Evolutionary conservation across 2,329 filamentous ascomycete genomes (phyloP).

Genomic region (Nannizziopsis arthrosporioides): DNA sequence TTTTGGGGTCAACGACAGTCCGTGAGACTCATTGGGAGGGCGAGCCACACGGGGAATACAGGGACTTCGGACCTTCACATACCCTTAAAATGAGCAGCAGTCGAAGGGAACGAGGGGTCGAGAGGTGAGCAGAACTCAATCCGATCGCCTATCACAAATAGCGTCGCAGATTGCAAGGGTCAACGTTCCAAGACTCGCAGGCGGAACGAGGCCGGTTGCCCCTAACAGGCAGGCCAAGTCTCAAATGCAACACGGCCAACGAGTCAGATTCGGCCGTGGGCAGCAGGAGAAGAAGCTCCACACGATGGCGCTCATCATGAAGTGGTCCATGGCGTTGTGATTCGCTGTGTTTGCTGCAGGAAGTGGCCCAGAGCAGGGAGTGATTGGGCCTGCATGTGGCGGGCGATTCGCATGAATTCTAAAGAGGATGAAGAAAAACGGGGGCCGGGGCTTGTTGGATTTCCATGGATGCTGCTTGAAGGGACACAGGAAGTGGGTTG

Average conservation of each 20-base stretch:
- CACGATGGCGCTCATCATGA: neutral
- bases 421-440: neutral
- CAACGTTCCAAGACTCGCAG: slow-evolving; percentile 5
- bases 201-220: slow-evolving; percentile 1
- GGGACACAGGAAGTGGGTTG: too few relatives aligned
- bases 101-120: slow-evolving; percentile 1
- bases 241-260: slow-evolving; percentile 10
- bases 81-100: slow-evolving; percentile 5
- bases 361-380: neutral
- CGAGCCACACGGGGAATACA: slow-evolving; percentile 2
- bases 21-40: neutral
- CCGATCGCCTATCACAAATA: slow-evolving; percentile 5
- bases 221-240: slow-evolving; percentile 9
- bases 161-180: slow-evolving; percentile 10
- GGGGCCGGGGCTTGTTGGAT: neutral
- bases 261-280: slow-evolving; percentile 4
- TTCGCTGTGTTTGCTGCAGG: slow-evolving; percentile 3
- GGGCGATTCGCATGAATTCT: neutral
- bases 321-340: neutral
- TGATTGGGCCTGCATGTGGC: slow-evolving; percentile 2
- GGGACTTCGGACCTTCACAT: neutral
- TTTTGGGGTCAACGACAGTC: neutral
- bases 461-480: neutral
- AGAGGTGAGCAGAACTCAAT: neutral
- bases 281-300: neutral